These are phyloP conservation scores for Claviceps cyperi DNA, from an alignment of 2,329 filamentous ascomycete genomes.

Conservation along the genomic window DNA sequence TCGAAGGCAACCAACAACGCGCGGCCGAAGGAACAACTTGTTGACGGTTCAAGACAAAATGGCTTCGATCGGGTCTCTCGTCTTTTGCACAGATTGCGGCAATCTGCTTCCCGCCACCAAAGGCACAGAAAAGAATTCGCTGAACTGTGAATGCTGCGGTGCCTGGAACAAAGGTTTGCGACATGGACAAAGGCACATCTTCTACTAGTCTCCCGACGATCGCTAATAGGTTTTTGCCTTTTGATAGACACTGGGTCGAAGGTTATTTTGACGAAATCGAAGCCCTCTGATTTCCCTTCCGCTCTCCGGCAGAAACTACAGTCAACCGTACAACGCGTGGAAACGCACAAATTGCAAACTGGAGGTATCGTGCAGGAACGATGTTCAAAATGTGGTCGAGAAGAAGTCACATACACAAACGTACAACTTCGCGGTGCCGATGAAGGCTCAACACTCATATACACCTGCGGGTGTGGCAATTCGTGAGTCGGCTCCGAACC, in stretches of 20 bases:
- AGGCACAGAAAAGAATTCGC: conserved; percentile 57
- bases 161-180: conserved; percentile 63
- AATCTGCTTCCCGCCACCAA: conserved; percentile 74
- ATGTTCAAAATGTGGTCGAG: conserved; percentile 68
- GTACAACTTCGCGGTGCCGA: conserved; percentile 84
- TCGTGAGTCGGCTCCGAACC: conserved; percentile 40
- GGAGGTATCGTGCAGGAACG: conserved; percentile 52
- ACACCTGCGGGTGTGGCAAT: conserved; percentile 72
- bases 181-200: background rate
- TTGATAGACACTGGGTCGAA: conserved; percentile 56
- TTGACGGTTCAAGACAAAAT: conserved; percentile 30
- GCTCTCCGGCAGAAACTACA: conserved; percentile 67
- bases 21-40: background rate
- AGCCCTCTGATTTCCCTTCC: conserved; percentile 80
- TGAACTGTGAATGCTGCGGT: conserved; percentile 77
- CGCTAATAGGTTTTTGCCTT: background rate
- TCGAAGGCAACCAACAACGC: background rate
- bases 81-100: conserved; percentile 88
- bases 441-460: conserved; percentile 88
- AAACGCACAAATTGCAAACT: conserved; percentile 61
- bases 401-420: conserved; percentile 72
- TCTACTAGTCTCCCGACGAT: background rate
- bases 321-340: conserved; percentile 73
- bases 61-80: conserved; percentile 78
- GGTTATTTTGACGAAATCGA: conserved; percentile 69